phyloP scores from a whole-genome alignment of 192 early-diverging fungal genomes.

The Umbelopsis ramanniana region DNA sequence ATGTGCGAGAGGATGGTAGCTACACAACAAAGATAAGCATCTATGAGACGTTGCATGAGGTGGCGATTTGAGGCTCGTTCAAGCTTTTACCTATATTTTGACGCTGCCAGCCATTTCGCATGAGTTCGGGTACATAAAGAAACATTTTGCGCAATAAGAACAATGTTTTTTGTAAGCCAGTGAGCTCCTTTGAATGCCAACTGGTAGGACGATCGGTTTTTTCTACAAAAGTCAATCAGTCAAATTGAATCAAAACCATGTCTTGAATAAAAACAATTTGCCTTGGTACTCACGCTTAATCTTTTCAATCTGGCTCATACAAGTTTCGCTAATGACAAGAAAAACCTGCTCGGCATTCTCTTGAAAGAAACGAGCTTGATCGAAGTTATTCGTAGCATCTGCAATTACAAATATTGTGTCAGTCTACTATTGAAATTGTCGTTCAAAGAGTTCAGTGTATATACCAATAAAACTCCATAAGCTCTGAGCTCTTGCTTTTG shows the following conservation, averaged over 20 bases:
- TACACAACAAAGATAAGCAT: slow-evolving; percentile 19
- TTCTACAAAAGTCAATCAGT: slow-evolving; percentile 13
- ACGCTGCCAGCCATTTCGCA: slow-evolving; percentile 77
- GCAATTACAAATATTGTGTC: slow-evolving; percentile 16
- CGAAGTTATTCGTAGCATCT: slow-evolving; percentile 70
- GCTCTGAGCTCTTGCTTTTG: slow-evolving; percentile 66
- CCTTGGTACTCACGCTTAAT: slow-evolving; percentile 61
- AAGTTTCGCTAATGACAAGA: slow-evolving; percentile 67
- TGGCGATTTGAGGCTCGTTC: neutral
- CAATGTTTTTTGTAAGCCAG: slow-evolving; percentile 65
- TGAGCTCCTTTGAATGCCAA: slow-evolving; percentile 67
- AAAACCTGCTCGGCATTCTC: slow-evolving; percentile 75
- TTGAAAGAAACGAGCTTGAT: slow-evolving; percentile 79
- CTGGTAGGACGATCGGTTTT: slow-evolving; percentile 56
- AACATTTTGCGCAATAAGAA: slow-evolving; percentile 70
- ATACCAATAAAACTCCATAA: slow-evolving; percentile 76
- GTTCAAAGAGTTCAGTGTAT: neutral
- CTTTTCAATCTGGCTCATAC: slow-evolving; percentile 73
- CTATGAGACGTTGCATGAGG: neutral
- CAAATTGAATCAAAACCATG: neutral
- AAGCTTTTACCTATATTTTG: slow-evolving; percentile 57
- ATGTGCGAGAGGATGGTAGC: slow-evolving; percentile 68
- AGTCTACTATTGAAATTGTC: neutral
- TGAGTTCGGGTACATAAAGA: slow-evolving; percentile 65
- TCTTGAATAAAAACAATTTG: neutral